Evolutionary conservation across 2,329 filamentous ascomycete genomes (phyloP).

Genomic region (Coniella lustricola): DNA sequence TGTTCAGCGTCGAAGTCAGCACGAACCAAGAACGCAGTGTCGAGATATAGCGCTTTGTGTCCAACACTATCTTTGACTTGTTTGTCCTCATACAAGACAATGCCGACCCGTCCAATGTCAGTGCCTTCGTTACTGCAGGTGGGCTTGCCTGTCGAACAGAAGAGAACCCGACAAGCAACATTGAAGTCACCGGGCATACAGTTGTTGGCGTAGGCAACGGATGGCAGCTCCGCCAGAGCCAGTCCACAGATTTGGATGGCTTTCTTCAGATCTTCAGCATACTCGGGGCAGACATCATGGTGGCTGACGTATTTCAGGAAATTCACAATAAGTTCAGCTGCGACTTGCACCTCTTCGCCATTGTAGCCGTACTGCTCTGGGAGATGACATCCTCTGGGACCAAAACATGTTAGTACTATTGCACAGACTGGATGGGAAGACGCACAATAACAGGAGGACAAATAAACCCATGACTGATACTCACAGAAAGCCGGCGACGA

Average conservation of each 20-base stretch:
- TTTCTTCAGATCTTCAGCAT: constrained; percentile 56
- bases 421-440: too few species aligned
- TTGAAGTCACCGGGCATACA: constrained; percentile 75
- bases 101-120: not conserved
- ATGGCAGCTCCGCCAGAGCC: constrained; percentile 61
- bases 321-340: constrained; percentile 66
- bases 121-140: not conserved
- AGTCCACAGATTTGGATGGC: constrained; percentile 61
- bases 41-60: constrained; percentile 15
- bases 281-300: constrained; percentile 82
- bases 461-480: constrained; percentile 23
- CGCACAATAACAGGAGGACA: not conserved
- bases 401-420: too few species aligned
- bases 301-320: constrained; percentile 83
- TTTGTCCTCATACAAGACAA: constrained; percentile 12
- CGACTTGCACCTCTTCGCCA: constrained; percentile 46
- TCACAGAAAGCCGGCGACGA: constrained; percentile 74
- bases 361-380: constrained; percentile 51
- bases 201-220: constrained; percentile 42
- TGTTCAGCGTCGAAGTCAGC: constrained; percentile 35
- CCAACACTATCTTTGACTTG: constrained; percentile 21
- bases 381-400: constrained; percentile 46
- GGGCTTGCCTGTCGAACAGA: constrained; percentile 33
- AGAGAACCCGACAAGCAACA: constrained; percentile 62
- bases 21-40: constrained; percentile 25